Percentiles rank a stretch among this genome's conserved stretches.
These are phyloP conservation scores for Blastomyces silverae DNA, from an alignment of 2,329 filamentous ascomycete species.

Conservation along the genomic window DNA sequence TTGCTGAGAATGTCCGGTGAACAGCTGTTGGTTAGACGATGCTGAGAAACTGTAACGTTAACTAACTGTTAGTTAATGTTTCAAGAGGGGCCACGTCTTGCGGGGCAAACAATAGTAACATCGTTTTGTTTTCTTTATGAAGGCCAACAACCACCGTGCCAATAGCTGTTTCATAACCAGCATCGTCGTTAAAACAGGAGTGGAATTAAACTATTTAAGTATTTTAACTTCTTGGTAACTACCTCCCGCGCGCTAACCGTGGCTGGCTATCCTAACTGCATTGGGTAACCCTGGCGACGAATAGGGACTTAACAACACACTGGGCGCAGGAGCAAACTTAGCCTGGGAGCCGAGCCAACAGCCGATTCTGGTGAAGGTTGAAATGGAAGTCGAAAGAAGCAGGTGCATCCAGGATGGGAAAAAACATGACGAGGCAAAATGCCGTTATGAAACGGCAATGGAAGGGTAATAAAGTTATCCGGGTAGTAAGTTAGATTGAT, in stretches of 20 bases:
- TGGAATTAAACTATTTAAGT: slow-evolving; percentile 9
- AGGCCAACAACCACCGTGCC: not conserved
- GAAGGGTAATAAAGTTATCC: not conserved
- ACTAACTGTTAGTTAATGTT: too few relatives aligned
- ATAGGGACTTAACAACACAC: too few relatives aligned
- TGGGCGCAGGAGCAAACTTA: too few relatives aligned
- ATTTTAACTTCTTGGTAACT: slow-evolving; percentile 4
- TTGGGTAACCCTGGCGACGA: too few relatives aligned
- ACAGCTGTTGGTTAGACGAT: not conserved
- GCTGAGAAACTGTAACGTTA: not conserved
- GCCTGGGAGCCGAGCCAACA: too few relatives aligned
- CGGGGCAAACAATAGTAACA: not conserved
- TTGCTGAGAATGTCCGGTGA: not conserved
- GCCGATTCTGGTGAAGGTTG: too few relatives aligned
- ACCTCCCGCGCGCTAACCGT: not conserved
- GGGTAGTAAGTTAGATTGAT: slow-evolving; percentile 6
- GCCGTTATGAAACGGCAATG: not conserved
- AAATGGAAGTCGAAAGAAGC: not conserved
- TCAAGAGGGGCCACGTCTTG: not conserved
- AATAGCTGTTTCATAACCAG: not conserved
- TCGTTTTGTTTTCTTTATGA: not conserved
- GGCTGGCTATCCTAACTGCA: not conserved
- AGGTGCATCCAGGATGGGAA: too few relatives aligned
- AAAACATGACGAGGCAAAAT: not conserved
- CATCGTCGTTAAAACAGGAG: not conserved